These are phyloP conservation scores for Hevea brasiliensis DNA, from an alignment of 345 rosid species.

Conservation along the genomic window DNA sequence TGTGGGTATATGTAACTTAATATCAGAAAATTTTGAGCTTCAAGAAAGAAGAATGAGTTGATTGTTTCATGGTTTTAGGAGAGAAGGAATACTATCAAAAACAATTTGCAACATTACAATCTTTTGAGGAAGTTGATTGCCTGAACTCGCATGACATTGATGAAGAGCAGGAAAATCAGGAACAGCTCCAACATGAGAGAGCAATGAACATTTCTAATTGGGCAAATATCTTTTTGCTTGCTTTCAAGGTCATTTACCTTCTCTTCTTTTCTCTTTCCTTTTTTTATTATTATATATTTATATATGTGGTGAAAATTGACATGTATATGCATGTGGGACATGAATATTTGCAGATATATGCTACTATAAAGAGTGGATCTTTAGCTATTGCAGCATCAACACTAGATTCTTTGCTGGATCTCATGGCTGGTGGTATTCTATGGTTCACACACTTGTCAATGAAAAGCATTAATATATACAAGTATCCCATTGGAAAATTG, in stretches of 20 bases:
- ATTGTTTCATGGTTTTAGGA: slow-evolving; percentile 8
- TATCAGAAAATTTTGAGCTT: too few relatives aligned
- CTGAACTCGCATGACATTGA: slow-evolving; percentile 23
- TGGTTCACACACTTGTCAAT: slow-evolving; percentile 91
- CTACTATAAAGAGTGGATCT: slow-evolving; percentile 84
- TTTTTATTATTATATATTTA: too few relatives aligned
- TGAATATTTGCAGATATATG: slow-evolving; percentile 55
- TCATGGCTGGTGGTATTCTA: slow-evolving; percentile 92
- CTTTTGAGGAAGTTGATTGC: slow-evolving; percentile 62
- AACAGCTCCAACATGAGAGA: slow-evolving; percentile 52
- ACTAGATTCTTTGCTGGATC: slow-evolving; percentile 85
- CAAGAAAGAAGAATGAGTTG: not conserved
- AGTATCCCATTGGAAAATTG: slow-evolving; percentile 88
- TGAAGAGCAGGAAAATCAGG: slow-evolving; percentile 40
- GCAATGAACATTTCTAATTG: slow-evolving; percentile 82
- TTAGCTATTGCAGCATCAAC: slow-evolving; percentile 94
- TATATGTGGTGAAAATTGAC: too few relatives aligned
- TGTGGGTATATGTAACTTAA: too few relatives aligned
- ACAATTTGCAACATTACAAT: slow-evolving; percentile 34
- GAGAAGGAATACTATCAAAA: slow-evolving; percentile 44
- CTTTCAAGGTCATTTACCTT: slow-evolving; percentile 51
- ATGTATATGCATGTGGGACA: not conserved
- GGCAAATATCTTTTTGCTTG: slow-evolving; percentile 67
- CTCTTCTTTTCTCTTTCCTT: not conserved
- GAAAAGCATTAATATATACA: slow-evolving; percentile 78